These are phyloP conservation scores for Lophiostoma macrostomum DNA, from an alignment of 495 filamentous ascomycete species.

Conservation along the genomic window DNA sequence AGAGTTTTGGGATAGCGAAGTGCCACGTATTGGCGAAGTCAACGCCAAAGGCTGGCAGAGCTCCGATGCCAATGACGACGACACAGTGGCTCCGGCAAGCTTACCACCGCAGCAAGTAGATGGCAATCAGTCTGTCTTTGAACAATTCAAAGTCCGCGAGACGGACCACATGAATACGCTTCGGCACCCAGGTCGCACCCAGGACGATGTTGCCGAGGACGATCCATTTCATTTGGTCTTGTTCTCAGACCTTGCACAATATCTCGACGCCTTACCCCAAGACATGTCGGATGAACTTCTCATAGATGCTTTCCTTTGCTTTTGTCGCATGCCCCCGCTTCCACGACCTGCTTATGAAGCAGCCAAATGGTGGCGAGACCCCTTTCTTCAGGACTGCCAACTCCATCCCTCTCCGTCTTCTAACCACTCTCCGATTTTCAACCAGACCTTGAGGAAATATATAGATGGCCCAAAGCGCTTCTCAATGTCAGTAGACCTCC, in stretches of 20 bases:
- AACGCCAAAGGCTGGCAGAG: conserved; percentile 67
- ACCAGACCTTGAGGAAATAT: conserved; percentile 3
- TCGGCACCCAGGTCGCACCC: conserved; percentile 61
- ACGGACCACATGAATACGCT: conserved; percentile 46
- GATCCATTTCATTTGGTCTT: conserved; percentile 78
- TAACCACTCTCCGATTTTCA: background rate
- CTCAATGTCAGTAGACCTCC: conserved; percentile 26
- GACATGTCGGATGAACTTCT: conserved; percentile 39
- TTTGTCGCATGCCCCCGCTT: conserved; percentile 64
- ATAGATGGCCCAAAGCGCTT: conserved; percentile 15
- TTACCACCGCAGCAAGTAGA: no score
- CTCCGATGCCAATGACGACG: conserved; percentile 43
- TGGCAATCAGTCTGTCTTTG: no score
- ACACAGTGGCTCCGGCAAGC: background rate
- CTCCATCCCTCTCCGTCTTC: background rate
- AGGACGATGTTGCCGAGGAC: conserved; percentile 64
- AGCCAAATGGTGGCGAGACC: conserved; percentile 9
- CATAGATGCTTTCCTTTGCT: conserved; percentile 65
- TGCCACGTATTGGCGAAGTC: conserved; percentile 72
- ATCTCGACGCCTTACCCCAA: conserved; percentile 47
- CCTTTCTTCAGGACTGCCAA: conserved; percentile 11
- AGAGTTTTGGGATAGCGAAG: conserved; percentile 85
- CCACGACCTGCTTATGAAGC: conserved; percentile 3
- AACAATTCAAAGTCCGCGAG: conserved; percentile 63
- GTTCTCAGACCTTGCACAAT: conserved; percentile 67